Conservation (phyloP, 2,329 filamentous ascomycete genomes). For the Alternaria arbusti region DNA sequence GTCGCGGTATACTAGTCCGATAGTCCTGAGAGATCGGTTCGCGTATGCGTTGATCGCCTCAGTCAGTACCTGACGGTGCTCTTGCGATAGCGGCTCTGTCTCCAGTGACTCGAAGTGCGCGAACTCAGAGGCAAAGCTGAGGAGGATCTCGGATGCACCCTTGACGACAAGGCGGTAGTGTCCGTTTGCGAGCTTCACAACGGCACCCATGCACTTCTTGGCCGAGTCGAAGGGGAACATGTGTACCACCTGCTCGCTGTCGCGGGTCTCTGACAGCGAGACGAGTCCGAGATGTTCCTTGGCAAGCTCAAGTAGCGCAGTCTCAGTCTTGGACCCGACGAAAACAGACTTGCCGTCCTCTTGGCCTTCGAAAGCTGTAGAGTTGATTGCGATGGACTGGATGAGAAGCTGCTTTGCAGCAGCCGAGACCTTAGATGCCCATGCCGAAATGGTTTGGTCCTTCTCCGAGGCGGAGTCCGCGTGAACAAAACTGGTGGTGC, state of each 20-base stretch:
- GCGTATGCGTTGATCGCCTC: conserved; percentile 49
- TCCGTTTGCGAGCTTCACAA: conserved; percentile 56
- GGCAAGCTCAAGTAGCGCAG: conserved; percentile 60
- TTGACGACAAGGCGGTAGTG: conserved; percentile 61
- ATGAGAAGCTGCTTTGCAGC: conserved; percentile 39
- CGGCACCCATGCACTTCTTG: conserved; percentile 64
- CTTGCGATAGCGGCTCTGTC: conserved; percentile 21
- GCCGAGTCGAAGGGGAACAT: conserved; percentile 63
- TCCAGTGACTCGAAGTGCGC: conserved; percentile 24
- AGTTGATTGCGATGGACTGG: conserved; percentile 51
- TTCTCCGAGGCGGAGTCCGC: conserved; percentile 54
- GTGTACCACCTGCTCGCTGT: conserved; percentile 57
- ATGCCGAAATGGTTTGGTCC: conserved; percentile 49
- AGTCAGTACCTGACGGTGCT: conserved; percentile 26
- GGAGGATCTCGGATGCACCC: conserved; percentile 64
- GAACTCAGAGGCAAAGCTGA: conserved; percentile 50
- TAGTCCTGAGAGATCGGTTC: conserved; percentile 50
- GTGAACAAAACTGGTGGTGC: conserved; percentile 55
- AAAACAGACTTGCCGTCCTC: conserved; percentile 56
- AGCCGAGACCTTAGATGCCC: conserved; percentile 53
- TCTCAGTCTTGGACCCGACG: conserved; percentile 65
- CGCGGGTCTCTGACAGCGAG: conserved; percentile 56
- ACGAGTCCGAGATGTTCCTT: conserved; percentile 59
- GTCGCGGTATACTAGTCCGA: conserved; percentile 51
- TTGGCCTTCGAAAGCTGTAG: conserved; percentile 60